A percentile compares a stretch with the other conserved stretches of the same genome.
Evolutionary conservation across 306 rosid genomes (phyloP).

Genomic region (Prunus armeniaca): DNA sequence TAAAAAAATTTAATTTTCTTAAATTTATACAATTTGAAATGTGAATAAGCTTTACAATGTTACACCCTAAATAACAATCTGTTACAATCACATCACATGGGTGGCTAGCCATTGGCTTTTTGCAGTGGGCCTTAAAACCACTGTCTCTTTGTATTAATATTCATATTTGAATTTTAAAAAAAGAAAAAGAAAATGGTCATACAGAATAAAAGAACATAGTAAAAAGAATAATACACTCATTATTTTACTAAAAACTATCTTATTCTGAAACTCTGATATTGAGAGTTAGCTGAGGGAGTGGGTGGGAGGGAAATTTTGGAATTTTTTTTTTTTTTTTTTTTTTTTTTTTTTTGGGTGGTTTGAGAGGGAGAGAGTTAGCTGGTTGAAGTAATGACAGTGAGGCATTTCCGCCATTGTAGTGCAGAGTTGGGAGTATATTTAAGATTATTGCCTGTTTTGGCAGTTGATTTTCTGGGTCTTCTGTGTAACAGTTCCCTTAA

Average conservation of each 20-base stretch:
- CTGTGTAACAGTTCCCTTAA: neutral
- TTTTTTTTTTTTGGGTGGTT: too few relatives aligned
- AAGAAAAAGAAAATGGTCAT: neutral
- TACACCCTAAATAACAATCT: neutral
- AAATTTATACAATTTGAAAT: too few relatives aligned
- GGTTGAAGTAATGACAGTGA: neutral
- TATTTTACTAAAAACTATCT: neutral
- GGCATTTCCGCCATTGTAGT: neutral
- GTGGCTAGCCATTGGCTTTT: neutral
- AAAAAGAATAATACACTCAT: neutral
- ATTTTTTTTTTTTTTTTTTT: too few relatives aligned
- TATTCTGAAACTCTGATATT: neutral
- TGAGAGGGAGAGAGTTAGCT: conserved; percentile 4
- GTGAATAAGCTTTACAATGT: too few relatives aligned
- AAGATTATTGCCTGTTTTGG: neutral
- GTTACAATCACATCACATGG: neutral
- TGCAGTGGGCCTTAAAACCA: neutral
- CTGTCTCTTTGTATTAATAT: neutral
- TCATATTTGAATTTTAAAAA: neutral
- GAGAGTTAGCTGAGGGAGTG: neutral
- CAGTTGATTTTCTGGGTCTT: neutral
- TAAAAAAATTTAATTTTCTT: too few relatives aligned
- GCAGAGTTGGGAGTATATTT: neutral
- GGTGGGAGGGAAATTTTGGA: too few relatives aligned
- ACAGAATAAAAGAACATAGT: conserved; percentile 6